Evolutionary conservation across 257 asterid species (phyloP).

Genomic region (Gardenia jasminoides): DNA sequence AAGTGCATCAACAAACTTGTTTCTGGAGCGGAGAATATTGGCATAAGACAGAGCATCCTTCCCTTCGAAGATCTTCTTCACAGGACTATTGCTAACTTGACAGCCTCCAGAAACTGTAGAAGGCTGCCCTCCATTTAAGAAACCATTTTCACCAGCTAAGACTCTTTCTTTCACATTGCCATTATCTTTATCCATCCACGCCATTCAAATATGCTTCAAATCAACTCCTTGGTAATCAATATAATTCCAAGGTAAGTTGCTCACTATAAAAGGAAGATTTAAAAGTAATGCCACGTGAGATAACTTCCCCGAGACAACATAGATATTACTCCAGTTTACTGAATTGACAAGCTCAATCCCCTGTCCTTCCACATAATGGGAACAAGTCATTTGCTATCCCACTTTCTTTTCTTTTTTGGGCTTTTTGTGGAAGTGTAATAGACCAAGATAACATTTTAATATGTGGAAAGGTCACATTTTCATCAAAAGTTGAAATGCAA

Average conservation of each 20-base stretch:
- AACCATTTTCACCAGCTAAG: constrained; percentile 36
- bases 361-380: not conserved
- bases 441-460: not conserved
- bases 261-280: not conserved
- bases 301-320: not conserved
- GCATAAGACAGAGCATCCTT: constrained; percentile 82
- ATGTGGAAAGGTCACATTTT: not conserved
- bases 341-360: not conserved
- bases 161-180: constrained; percentile 46
- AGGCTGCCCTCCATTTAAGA: constrained; percentile 44
- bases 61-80: constrained; percentile 54
- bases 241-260: not conserved
- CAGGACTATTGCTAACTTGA: constrained; percentile 33
- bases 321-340: not conserved
- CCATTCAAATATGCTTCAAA: constrained; percentile 45
- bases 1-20: constrained; percentile 84
- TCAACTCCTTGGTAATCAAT: constrained; percentile 30
- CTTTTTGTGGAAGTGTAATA: not conserved
- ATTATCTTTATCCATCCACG: constrained; percentile 48
- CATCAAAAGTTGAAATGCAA: not conserved
- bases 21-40: constrained; percentile 85
- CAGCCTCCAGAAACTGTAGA: constrained; percentile 44
- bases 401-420: not conserved
- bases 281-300: not conserved
- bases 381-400: not conserved